phyloP scores from a whole-genome alignment of 371 early-diverging fungal genomes.

The Saksenaea vasiformis region DNA sequence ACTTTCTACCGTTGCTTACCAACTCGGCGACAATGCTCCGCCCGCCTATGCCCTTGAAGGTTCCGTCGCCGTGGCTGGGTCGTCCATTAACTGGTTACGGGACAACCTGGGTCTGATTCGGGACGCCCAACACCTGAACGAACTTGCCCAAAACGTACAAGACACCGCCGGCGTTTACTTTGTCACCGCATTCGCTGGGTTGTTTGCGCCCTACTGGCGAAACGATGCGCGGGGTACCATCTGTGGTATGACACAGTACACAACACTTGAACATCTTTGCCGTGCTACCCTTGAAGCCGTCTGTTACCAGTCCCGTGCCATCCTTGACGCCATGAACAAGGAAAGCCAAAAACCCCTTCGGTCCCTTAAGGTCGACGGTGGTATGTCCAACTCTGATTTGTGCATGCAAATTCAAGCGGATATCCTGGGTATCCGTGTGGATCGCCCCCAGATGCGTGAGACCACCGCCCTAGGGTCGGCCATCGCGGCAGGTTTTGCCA shows the following conservation, averaged over 20 bases:
- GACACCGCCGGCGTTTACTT: slow-evolving; percentile 94
- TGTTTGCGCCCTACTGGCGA: slow-evolving; percentile 96
- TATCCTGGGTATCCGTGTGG: slow-evolving; percentile 81
- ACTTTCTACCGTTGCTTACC: slow-evolving; percentile 91
- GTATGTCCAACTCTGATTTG: slow-evolving; percentile 86
- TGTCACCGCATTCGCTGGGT: slow-evolving; percentile 93
- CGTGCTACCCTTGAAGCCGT: slow-evolving; percentile 92
- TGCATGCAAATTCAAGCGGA: slow-evolving; percentile 95
- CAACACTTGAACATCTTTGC: slow-evolving; percentile 81
- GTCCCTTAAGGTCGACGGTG: slow-evolving; percentile 91
- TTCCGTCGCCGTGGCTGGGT: slow-evolving; percentile 92
- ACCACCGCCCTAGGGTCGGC: slow-evolving; percentile 96
- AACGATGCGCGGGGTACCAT: slow-evolving; percentile 90
- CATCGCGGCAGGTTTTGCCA: slow-evolving; percentile 88
- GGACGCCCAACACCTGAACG: slow-evolving; percentile 68
- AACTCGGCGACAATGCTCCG: slow-evolving; percentile 73
- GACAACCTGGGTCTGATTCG: slow-evolving; percentile 84
- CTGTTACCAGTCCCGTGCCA: slow-evolving; percentile 88
- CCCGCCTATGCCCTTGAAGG: slow-evolving; percentile 92
- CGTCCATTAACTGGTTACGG: slow-evolving; percentile 91
- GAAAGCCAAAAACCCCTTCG: slow-evolving; percentile 66
- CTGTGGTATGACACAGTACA: slow-evolving; percentile 87
- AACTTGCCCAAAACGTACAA: slow-evolving; percentile 51
- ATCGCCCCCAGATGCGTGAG: slow-evolving; percentile 91
- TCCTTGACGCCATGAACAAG: slow-evolving; percentile 90